These are phyloP conservation scores for Fragilariopsis cylindrus DNA, from an alignment of 108 stramenopile genomes.

Conservation along the genomic window DNA sequence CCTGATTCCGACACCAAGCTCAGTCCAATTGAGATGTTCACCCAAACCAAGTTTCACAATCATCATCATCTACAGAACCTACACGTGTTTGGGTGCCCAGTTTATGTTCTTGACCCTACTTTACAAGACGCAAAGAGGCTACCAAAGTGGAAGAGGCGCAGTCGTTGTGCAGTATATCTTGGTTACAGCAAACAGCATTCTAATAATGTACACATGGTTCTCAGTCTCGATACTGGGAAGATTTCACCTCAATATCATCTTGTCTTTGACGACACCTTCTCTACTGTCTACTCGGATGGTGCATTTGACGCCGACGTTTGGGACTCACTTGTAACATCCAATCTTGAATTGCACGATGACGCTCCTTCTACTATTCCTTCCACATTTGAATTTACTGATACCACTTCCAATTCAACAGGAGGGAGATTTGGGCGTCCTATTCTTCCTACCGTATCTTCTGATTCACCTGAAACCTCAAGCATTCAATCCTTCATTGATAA, in stretches of 20 bases:
- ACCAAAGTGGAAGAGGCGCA: constrained; percentile 46
- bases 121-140: constrained; percentile 33
- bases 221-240: constrained; percentile 31
- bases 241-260: constrained; percentile 47
- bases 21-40: constrained; percentile 21
- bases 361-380: too few relatives aligned
- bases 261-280: constrained; percentile 43
- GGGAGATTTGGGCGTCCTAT: too few relatives aligned
- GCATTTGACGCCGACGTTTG: neutral
- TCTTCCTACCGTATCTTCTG: too few relatives aligned
- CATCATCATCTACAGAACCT: constrained; percentile 14
- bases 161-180: constrained; percentile 33
- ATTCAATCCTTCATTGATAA: too few relatives aligned
- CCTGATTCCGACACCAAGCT: constrained; percentile 19
- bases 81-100: constrained; percentile 40
- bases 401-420: too few relatives aligned
- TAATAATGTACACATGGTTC: constrained; percentile 31
- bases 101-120: constrained; percentile 44
- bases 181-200: constrained; percentile 40
- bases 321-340: neutral
- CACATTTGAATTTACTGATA: too few relatives aligned
- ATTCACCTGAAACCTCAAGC: too few relatives aligned
- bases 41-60: neutral
- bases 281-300: constrained; percentile 9
- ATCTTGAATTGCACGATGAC: neutral